Conservation (phyloP, 140 eudicot genomes). For the Flaveria floridana region DNA sequence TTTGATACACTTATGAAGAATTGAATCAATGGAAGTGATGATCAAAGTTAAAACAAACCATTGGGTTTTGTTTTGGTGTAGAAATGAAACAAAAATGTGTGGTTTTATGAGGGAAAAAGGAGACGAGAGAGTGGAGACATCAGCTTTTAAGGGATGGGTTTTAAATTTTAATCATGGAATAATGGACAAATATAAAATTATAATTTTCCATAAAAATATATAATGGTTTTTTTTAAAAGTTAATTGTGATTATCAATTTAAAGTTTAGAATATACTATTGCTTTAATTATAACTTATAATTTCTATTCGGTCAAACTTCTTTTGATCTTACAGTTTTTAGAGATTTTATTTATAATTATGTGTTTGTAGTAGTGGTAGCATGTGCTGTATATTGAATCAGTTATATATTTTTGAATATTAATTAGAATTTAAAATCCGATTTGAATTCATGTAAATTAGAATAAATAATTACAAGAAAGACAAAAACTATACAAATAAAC, state of each 20-base stretch:
- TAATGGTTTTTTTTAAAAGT: neutral
- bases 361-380: too few species aligned
- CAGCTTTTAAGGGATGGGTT: slow-evolving; percentile 45
- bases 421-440: too few species aligned
- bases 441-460: too few species aligned
- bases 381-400: too few species aligned
- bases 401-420: too few species aligned
- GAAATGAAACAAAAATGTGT: slow-evolving; percentile 6
- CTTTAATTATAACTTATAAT: neutral
- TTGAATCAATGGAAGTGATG: neutral
- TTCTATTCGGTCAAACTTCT: neutral
- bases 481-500: too few species aligned
- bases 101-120: slow-evolving; percentile 29
- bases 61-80: neutral
- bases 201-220: neutral
- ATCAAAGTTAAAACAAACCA: too few species aligned
- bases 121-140: slow-evolving; percentile 35
- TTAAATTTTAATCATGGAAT: slow-evolving; percentile 29
- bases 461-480: too few species aligned
- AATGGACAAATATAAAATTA: slow-evolving; percentile 31
- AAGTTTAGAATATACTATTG: neutral
- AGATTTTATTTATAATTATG: too few species aligned
- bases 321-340: neutral
- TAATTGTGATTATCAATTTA: neutral
- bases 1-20: neutral